A percentile compares a stretch with the other conserved stretches of the same genome.
phyloP scores from a whole-genome alignment of 306 rosid species.

The Gastrolobium bilobum region DNA sequence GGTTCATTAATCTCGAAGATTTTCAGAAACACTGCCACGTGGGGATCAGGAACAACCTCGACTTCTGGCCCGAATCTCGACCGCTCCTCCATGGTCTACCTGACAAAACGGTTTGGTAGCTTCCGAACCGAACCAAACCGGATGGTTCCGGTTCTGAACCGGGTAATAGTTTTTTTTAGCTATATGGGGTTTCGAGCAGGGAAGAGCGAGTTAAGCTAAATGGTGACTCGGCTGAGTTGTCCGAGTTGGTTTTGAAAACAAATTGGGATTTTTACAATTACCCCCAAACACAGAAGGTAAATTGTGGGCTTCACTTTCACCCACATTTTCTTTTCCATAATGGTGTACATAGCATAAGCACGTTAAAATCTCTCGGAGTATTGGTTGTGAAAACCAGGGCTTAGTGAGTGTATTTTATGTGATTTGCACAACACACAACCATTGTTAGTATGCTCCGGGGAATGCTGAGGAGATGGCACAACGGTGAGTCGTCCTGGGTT shows the following conservation, averaged over 20 bases:
- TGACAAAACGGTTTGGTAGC: conserved; percentile 72
- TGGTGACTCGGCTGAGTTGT: conserved; percentile 46
- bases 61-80: conserved; percentile 84
- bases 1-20: conserved; percentile 67
- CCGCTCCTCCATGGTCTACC: conserved; percentile 75
- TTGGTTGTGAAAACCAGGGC: neutral
- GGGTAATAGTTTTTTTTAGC: conserved; percentile 31
- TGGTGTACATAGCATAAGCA: too few species aligned
- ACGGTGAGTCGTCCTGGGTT: conserved; percentile 88
- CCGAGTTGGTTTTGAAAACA: conserved; percentile 35
- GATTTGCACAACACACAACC: neutral
- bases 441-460: conserved; percentile 55
- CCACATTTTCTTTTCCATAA: neutral
- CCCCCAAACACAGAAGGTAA: neutral
- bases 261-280: neutral
- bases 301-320: conserved; percentile 11
- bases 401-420: conserved; percentile 33
- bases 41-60: conserved; percentile 57
- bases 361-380: too few species aligned
- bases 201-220: neutral
- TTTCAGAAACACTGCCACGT: conserved; percentile 69
- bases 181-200: neutral
- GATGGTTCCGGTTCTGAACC: conserved; percentile 31
- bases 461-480: conserved; percentile 80
- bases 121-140: neutral